Base-by-base conservation (phyloP, 352 stramenopile species). In the Halophytophthora batemanensis region DNA sequence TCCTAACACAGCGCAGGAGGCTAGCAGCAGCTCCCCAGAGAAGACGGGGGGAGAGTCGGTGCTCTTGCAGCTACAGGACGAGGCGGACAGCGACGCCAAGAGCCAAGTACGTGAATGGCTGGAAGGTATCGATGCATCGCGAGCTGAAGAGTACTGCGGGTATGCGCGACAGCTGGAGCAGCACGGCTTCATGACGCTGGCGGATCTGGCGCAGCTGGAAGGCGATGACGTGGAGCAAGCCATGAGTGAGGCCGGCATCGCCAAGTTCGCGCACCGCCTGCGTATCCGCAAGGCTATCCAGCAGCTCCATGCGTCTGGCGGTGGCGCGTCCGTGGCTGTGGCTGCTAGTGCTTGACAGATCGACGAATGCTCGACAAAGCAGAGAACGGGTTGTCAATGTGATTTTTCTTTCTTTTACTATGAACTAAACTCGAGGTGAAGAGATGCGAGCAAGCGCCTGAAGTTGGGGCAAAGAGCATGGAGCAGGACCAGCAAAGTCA, bases 221-320 rank as follows among this genome's bases (percentile, higher is more conserved):
- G 64, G 55, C 22, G 63, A 74, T 23, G 75, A 90, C 43, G 76
- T 90, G 28, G 80, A 90, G 59, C 65, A 82, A 43, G 74, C 75
- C 43, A 86, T 90, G 72, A 88, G 75, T 39, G 77, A 88, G 59
- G 61, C 87, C 17, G 80, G 77, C 39, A 82, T 90, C 41, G 61
- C 76, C 62, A 88, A 88, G 61, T 90, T 90, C 43, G 76, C 77
- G 28, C 80, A 90, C 62, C 61, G 80, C 18, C 60, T 81, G 29
- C 72, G 80, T 18, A 71, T 90, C 47, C 69, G 77, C 56, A 87
- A 90, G 60, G 74, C 77, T 14, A 87, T 90, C 39, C 58, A 85
- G 37, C 61, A 67, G 8, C 61, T 88, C 31, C 69, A 71, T 23
- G 61, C 29, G 25, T 48, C 48, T 3, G 50, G 61, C 8, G 34